Evolutionary conservation across 1,284 basidiomycete species (phyloP), one percentile per base, ranked within the genome.

Genomic region (Kalmanozyma brasiliensis): DNA sequence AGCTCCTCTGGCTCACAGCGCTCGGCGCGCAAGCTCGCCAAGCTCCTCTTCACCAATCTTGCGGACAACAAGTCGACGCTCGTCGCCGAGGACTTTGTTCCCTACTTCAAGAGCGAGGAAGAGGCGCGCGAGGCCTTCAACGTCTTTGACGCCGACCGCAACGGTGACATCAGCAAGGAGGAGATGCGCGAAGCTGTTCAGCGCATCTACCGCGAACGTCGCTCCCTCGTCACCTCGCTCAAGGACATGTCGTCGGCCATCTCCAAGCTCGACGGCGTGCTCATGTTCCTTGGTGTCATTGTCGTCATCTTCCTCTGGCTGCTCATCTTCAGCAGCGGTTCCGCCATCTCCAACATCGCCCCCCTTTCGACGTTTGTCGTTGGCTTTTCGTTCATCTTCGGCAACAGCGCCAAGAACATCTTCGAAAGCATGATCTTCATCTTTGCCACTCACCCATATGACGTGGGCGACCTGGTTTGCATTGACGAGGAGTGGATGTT

Each of bases 101-200:
- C 91, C 0, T 93, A 91, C 80, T 93, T 93, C 83, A 86, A 86
- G 46, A 86, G 87, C 0, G 87, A 87, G 32, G 84, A 86, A 11
- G 91, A 92, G 76, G 91, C 91, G 24, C 87, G 89, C 68, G 78
- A 87, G 23, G 91, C 91, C 2, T 93, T 93, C 72, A 83, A 84
- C 17, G 75, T 92, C 7, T 93, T 93, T 65, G 91, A 93, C 79
- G 90, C 90, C 76, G 91, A 93, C 78, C 88, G 86, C 14, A 93
- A 93, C 74, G 91, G 91, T 9, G 91, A 92, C 74, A 90, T 93
- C 55, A 86, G 85, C 16, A 91, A 89, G 80, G 85, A 85, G 30
- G 91, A 93, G 83, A 93, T 93, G 90, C 87, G 91, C 38, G 89
- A 91, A 76, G 90, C 89, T 1, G 91, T 93, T 3, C 89, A 91